Evolutionary conservation across 192 early-diverging fungal species (phyloP).

Genomic region (Obelidium mucronatum): DNA sequence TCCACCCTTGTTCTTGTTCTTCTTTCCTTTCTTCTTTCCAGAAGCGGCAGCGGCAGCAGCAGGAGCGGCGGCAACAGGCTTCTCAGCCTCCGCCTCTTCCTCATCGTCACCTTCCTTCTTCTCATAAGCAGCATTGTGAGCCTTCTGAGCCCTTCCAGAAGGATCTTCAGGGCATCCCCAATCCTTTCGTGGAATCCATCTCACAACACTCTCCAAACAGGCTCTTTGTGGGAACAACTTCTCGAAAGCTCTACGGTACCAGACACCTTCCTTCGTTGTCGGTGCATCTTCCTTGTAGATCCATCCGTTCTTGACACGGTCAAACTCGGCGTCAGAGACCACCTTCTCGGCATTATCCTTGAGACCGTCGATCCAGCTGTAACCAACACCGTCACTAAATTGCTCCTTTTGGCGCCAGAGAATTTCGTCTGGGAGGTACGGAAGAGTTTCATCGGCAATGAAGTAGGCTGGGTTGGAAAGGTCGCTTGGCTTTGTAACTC

Average conservation of each 20-base stretch:
- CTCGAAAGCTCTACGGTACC: constrained; percentile 95
- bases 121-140: constrained; percentile 78
- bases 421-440: constrained; percentile 88
- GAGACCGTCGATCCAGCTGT: constrained; percentile 97
- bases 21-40: neutral
- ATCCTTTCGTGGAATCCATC: constrained; percentile 96
- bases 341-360: constrained; percentile 73
- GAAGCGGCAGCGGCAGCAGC: neutral
- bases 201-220: constrained; percentile 87
- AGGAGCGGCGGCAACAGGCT: neutral
- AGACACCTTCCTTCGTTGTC: constrained; percentile 95
- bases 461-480: constrained; percentile 30
- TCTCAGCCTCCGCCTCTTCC: neutral
- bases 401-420: constrained; percentile 99
- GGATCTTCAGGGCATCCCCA: constrained; percentile 99
- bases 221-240: constrained; percentile 90
- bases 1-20: neutral
- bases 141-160: constrained; percentile 95
- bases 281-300: constrained; percentile 76
- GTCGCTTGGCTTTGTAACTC: constrained; percentile 64
- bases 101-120: constrained; percentile 17
- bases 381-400: constrained; percentile 98
- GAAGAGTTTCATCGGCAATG: constrained; percentile 33
- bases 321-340: constrained; percentile 83
- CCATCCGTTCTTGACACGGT: constrained; percentile 36